These are phyloP conservation scores for Daedaleopsis nitida DNA, from an alignment of 768 basidiomycete genomes.

Conservation along the genomic window DNA sequence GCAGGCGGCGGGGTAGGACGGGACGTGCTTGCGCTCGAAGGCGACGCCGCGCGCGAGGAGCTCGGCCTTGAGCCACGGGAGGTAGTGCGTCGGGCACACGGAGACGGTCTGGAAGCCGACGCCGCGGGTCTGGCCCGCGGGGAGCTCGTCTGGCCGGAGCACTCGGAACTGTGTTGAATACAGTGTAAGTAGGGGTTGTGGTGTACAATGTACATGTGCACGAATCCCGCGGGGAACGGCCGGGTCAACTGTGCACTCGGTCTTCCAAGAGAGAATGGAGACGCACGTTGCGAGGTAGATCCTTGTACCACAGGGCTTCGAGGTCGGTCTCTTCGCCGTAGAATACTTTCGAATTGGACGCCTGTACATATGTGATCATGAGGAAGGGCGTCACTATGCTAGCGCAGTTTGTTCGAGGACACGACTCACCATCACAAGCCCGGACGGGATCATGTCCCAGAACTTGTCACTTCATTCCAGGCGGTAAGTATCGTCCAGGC, in stretches of 20 bases:
- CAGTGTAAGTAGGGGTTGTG: background rate
- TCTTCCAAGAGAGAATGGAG: background rate
- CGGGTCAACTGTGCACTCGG: background rate
- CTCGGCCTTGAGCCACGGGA: conserved; percentile 48
- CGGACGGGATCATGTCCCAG: conserved; percentile 49
- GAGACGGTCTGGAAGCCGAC: conserved; percentile 49
- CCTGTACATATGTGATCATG: conserved; percentile 26
- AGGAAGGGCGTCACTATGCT: background rate
- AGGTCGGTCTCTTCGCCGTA: conserved; percentile 20
- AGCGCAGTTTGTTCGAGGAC: background rate
- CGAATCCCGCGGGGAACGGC: background rate
- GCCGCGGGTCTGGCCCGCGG: conserved; percentile 37
- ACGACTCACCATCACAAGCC: conserved; percentile 41
- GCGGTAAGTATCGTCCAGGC: background rate
- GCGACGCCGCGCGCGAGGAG: conserved; percentile 41
- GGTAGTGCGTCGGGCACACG: conserved; percentile 52
- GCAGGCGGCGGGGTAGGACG: conserved; percentile 48
- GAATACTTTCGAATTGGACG: conserved; percentile 41
- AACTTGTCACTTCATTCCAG: conserved; percentile 40
- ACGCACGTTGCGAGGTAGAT: conserved; percentile 42
- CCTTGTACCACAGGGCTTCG: conserved; percentile 40
- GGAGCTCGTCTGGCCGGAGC: conserved; percentile 37
- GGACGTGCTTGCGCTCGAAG: conserved; percentile 45
- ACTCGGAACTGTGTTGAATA: conserved; percentile 32
- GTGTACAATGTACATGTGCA: background rate